A percentile compares a stretch with the other conserved stretches of the same genome.
These are phyloP conservation scores for Simplicillium sp. DNA, from an alignment of 2,329 filamentous ascomycete species.

Conservation along the genomic window DNA sequence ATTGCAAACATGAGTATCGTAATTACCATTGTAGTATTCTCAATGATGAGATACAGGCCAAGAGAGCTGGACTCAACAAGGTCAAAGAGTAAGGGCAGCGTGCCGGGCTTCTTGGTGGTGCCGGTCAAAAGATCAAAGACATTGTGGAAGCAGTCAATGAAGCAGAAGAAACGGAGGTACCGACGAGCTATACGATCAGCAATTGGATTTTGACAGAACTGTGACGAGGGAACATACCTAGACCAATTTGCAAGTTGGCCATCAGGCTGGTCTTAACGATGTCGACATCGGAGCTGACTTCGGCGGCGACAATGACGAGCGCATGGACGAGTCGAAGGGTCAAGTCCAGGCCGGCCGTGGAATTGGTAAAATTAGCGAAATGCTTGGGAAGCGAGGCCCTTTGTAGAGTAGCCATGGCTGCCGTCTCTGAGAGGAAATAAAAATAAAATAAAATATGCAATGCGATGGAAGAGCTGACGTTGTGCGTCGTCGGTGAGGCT, in stretches of 20 bases:
- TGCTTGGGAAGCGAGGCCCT: neutral
- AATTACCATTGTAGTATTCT: constrained; percentile 6
- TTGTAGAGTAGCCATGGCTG: neutral
- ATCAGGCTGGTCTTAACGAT: neutral
- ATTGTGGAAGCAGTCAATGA: constrained; percentile 4
- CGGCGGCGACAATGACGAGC: constrained; percentile 1
- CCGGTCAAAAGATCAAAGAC: neutral
- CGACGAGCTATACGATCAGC: neutral
- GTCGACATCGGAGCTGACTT: neutral
- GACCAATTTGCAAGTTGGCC: constrained; percentile 1
- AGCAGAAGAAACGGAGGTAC: constrained; percentile 6
- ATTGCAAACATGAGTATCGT: too few species aligned
- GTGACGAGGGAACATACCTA: neutral
- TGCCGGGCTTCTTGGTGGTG: neutral
- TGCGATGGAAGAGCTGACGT: too few species aligned
- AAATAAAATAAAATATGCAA: too few species aligned
- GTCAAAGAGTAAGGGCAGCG: neutral
- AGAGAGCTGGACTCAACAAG: constrained; percentile 6
- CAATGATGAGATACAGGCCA: constrained; percentile 5
- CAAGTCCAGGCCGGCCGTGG: constrained; percentile 6
- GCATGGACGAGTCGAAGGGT: constrained; percentile 3
- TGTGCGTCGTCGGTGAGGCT: too few species aligned
- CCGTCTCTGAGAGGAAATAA: too few species aligned
- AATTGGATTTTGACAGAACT: neutral
- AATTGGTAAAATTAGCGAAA: constrained; percentile 2